Evolutionary conservation across 1,139 yeast genomes (phyloP).

Genomic region (Geotrichum carabidarum): DNA sequence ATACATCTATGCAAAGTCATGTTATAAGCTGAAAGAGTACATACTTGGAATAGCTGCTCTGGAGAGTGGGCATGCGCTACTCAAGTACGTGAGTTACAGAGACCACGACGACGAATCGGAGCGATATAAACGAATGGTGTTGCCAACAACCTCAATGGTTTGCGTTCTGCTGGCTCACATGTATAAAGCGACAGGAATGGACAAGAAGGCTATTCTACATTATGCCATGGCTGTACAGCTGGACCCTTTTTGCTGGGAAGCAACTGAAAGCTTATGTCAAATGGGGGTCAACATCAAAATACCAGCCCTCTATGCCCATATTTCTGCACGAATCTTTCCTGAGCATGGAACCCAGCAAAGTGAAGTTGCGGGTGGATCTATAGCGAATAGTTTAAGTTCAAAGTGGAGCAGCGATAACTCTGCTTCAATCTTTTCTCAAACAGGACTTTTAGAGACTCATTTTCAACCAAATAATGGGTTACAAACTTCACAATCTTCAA

Average conservation of each 20-base stretch:
- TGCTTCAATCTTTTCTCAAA: too few species aligned
- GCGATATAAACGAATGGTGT: neutral
- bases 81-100: neutral
- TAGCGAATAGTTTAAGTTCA: too few species aligned
- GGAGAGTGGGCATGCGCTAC: conserved; percentile 21
- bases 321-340: neutral
- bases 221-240: conserved; percentile 63
- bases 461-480: too few species aligned
- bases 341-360: neutral
- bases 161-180: conserved; percentile 72
- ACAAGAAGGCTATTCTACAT: conserved; percentile 58
- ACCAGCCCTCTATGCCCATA: conserved; percentile 50
- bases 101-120: too few species aligned
- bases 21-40: conserved; percentile 52
- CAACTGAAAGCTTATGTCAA: conserved; percentile 69
- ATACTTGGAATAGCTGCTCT: conserved; percentile 63
- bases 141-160: conserved; percentile 26
- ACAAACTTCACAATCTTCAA: too few species aligned
- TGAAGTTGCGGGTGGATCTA: too few species aligned
- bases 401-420: too few species aligned
- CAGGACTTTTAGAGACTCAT: too few species aligned
- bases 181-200: conserved; percentile 55
- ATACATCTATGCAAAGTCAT: conserved; percentile 61
- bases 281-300: conserved; percentile 55
- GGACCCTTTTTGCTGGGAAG: conserved; percentile 84